phyloP scores from a whole-genome alignment of 108 stramenopile species.

The Conticribra weissflogii region DNA sequence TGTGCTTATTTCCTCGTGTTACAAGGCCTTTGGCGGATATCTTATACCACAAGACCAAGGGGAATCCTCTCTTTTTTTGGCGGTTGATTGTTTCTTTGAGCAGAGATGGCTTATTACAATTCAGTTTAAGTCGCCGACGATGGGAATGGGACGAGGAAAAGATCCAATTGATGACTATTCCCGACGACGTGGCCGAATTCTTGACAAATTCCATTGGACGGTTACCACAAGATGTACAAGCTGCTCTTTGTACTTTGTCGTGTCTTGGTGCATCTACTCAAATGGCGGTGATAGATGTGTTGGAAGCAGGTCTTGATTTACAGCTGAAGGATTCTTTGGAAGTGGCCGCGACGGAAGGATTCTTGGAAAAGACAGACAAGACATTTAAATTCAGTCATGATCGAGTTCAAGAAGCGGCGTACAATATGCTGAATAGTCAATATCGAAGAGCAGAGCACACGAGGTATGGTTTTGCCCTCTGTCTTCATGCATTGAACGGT shows the following conservation, averaged over 20 bases:
- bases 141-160: no score
- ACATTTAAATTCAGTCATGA: no score
- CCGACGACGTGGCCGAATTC: no score
- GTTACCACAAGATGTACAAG: slow-evolving; percentile 7
- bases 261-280: slow-evolving; percentile 13
- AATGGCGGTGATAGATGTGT: slow-evolving; percentile 6
- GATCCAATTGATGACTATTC: no score
- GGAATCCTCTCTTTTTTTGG: slow-evolving; percentile 21
- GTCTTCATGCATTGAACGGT: no score
- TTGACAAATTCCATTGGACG: slow-evolving; percentile 9
- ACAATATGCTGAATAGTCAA: slow-evolving; percentile 32
- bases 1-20: slow-evolving; percentile 15
- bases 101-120: slow-evolving; percentile 1
- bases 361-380: slow-evolving; percentile 9
- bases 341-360: slow-evolving; percentile 7
- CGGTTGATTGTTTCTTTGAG: slow-evolving; percentile 14
- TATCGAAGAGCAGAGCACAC: no score
- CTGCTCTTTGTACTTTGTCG: slow-evolving; percentile 12
- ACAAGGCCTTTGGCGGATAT: slow-evolving; percentile 12
- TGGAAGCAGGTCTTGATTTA: slow-evolving; percentile 9
- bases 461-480: no score
- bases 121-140: no score
- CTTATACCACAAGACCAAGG: no score
- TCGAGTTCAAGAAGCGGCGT: no score
- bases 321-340: background rate